A percentile compares a stretch with the other conserved stretches of the same genome.
phyloP scores from a whole-genome alignment of 345 rosid genomes.

The Garcia nutans region DNA sequence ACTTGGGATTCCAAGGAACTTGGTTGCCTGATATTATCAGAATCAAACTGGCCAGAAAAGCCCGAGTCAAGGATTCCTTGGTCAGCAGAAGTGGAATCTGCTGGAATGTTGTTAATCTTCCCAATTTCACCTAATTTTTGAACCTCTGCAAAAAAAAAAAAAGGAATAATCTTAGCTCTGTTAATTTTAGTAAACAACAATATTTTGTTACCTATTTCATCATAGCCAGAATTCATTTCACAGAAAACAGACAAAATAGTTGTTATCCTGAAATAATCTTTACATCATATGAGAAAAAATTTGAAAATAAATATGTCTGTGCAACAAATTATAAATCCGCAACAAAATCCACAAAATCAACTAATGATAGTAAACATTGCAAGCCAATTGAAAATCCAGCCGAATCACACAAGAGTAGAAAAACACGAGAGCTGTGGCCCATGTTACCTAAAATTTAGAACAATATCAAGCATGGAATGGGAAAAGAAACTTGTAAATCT shows the following conservation, averaged over 20 bases:
- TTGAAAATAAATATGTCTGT: background rate
- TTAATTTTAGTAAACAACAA: constrained; percentile 1
- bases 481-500: background rate
- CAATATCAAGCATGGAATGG: background rate
- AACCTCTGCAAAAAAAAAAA: constrained; percentile 43
- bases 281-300: background rate
- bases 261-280: background rate
- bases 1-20: constrained; percentile 44
- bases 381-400: constrained; percentile 1
- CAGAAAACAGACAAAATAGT: background rate
- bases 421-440: background rate
- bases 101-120: constrained; percentile 35
- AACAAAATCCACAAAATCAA: background rate
- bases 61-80: constrained; percentile 36
- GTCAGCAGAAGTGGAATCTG: constrained; percentile 21
- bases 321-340: background rate
- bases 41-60: constrained; percentile 36
- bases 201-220: background rate
- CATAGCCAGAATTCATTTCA: background rate
- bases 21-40: constrained; percentile 31
- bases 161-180: background rate
- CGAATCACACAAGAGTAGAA: background rate
- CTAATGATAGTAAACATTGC: background rate
- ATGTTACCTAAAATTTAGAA: background rate
- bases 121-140: constrained; percentile 56